phyloP scores from a whole-genome alignment of 225 moss, liverwort and hornwort species.

The Thuidium tamariscinum region DNA sequence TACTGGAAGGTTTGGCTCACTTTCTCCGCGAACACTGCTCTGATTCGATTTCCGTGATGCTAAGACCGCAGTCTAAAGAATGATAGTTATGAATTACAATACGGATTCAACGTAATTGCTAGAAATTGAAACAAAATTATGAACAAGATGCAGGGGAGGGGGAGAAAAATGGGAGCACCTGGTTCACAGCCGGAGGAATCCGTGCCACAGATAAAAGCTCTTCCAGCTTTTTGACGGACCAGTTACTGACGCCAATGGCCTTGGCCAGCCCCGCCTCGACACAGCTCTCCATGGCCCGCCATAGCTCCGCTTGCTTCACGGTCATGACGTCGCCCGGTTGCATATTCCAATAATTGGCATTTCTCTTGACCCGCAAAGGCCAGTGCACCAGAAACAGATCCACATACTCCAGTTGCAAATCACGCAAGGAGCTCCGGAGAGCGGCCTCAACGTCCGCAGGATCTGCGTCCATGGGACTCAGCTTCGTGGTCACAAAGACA shows the following conservation, averaged over 20 bases:
- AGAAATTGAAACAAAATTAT: background rate
- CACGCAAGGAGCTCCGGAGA: background rate
- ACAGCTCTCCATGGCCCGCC: slow-evolving; percentile 39
- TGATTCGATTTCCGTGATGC: too few relatives aligned
- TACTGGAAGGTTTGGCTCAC: background rate
- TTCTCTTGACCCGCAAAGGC: background rate
- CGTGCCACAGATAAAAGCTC: slow-evolving; percentile 15
- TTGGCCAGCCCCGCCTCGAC: slow-evolving; percentile 22
- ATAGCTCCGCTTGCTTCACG: slow-evolving; percentile 4
- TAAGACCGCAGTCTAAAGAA: background rate
- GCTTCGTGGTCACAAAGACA: slow-evolving; percentile 42
- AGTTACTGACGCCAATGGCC: slow-evolving; percentile 58
- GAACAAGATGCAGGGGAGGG: background rate
- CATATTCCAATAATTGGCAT: accelerated
- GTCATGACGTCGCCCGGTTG: background rate
- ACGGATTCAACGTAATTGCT: background rate
- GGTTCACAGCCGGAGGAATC: slow-evolving; percentile 45
- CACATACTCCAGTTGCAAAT: slow-evolving; percentile 44
- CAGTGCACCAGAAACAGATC: slow-evolving; percentile 48
- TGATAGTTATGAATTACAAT: background rate
- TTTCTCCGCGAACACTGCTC: background rate
- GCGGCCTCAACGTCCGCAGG: background rate
- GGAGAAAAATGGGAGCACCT: slow-evolving; percentile 4
- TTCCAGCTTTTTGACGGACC: slow-evolving; percentile 31
- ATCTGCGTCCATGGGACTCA: background rate